Evolutionary conservation across 805 yeast genomes (phyloP), one percentile per base, ranked within the genome.

Genomic region (Alloascoidea africana): DNA sequence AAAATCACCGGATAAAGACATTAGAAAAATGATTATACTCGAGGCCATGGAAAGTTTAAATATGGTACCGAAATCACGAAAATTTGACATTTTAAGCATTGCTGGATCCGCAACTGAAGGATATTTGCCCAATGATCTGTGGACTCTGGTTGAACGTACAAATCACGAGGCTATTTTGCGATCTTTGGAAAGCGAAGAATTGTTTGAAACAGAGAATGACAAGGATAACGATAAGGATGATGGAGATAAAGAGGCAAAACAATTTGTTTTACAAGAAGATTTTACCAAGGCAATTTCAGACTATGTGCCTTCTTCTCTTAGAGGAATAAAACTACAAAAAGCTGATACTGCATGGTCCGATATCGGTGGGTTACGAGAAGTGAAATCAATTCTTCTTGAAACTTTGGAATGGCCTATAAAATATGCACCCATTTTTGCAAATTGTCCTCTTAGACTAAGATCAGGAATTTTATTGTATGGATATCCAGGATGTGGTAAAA

Each of bases 401-500:
- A 91, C 97, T 0, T 59, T 89, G 23, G 97, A 91, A 51, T 89
- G 96, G 96, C 98, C 98, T 2, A 84, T 94, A 1, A 85, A 78
- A 49, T 89, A 89, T 52, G 93, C 95, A 0, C 96, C 96, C 4
- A 84, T 89, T n/a, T 89, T 91, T 57, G 76, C 78, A 14, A 74
- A 73, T 43, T 84, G 94, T 49, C 94, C 97, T 0, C 60, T 89
- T 38, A 61, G 97, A 39, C 63, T 89, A 38, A 67, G 97, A 48
- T 84, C 96, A 0, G 98, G 98, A 37, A 73, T 89, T 16, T 60
- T 89, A 37, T 66, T 89, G 11, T 89, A 89, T 55, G 98, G 98
- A 0, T 89, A 84, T 52, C 97, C 98, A 0, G 98, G 98, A 2
- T 89, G 98, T 58, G 98, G 98, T 35, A 89, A 89, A 56, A 89